These are phyloP conservation scores for Starmerella riodocensis DNA, from an alignment of 805 yeast genomes.

Conservation along the genomic window DNA sequence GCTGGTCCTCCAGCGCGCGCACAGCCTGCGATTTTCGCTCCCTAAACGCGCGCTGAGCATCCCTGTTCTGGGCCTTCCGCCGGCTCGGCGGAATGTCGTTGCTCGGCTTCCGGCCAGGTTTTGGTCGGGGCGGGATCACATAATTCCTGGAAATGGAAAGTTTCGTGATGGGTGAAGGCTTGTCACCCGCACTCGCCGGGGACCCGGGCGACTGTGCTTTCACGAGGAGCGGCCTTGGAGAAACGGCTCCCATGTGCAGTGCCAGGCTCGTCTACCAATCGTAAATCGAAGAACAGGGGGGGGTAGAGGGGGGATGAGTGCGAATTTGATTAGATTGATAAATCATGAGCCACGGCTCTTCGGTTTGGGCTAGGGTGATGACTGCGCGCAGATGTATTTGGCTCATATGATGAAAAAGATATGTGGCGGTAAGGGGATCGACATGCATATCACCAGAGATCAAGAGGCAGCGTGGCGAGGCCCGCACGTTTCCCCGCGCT, in stretches of 20 bases:
- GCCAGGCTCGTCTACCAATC: background rate
- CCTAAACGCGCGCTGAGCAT: constrained; percentile 71
- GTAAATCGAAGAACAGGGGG: background rate
- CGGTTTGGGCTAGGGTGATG: background rate
- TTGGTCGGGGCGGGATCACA: constrained; percentile 77
- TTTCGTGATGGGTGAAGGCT: constrained; percentile 6
- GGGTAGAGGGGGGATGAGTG: background rate
- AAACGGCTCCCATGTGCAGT: constrained; percentile 9
- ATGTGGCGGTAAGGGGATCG: constrained; percentile 7
- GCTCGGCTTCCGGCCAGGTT: constrained; percentile 46
- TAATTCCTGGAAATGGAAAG: constrained; percentile 56
- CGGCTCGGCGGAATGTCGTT: constrained; percentile 65
- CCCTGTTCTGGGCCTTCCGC: constrained; percentile 47
- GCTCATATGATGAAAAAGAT: constrained; percentile 20
- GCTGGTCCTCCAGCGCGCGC: constrained; percentile 64
- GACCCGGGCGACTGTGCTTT: constrained; percentile 7
- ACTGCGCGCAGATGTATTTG: background rate
- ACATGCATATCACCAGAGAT: background rate
- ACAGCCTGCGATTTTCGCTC: constrained; percentile 59
- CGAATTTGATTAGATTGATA: constrained; percentile 2
- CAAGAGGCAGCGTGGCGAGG: too few species aligned
- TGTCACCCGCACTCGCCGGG: background rate
- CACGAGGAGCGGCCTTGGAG: constrained; percentile 11
- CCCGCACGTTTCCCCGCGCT: too few species aligned
- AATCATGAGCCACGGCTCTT: background rate